Evolutionary conservation across 306 rosid genomes (phyloP), one percentile per base, ranked within the genome.

Genomic region (Corylus americana): DNA sequence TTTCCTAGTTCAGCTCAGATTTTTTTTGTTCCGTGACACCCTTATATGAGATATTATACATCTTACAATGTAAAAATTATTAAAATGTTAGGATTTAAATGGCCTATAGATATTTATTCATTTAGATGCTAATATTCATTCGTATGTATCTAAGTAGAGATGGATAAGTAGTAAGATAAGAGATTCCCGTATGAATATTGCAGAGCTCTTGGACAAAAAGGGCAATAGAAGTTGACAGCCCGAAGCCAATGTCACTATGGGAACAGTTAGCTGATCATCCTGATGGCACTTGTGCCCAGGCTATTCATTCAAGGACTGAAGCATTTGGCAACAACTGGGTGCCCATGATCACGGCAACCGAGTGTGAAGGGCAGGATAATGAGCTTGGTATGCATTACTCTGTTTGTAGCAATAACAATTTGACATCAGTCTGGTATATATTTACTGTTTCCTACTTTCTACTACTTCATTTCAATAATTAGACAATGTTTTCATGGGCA

Each of bases 141-240:
- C 3, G 2, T 17, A 55, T 55, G 66, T 8, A 58, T 22, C 37
- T 58, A 20, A 58, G 31, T 9, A 25, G 37, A 58, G 35, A 58
- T 22, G 37, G 66, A 58, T 20, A 58, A 58, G 22, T 25, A 10
- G 53, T 12, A 49, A 49, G 53, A 49, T 49, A 49, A 49, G 53
- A 11, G 4, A 67, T 17, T 42, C 42, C 7, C 18, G 22, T 67
- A 67, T 18, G 50, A 25, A 67, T n/a, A 10, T 76, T 64, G 61
- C 76, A 85, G 88, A 76, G 77, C 59, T 76, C 84, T 78, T 79
- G 84, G 86, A 85, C 83, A 25, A 82, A 67, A 75, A 31, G 45
- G 77, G 77, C 71, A 58, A 58, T 47, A 57, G 82, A 71, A 71
- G 82, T 78, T 71, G 62, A 78, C 25, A 71, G 77, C 71, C 71